Evolutionary conservation across 345 rosid species (phyloP), one percentile per base, ranked within the genome.

Genomic region (Populus simonii): DNA sequence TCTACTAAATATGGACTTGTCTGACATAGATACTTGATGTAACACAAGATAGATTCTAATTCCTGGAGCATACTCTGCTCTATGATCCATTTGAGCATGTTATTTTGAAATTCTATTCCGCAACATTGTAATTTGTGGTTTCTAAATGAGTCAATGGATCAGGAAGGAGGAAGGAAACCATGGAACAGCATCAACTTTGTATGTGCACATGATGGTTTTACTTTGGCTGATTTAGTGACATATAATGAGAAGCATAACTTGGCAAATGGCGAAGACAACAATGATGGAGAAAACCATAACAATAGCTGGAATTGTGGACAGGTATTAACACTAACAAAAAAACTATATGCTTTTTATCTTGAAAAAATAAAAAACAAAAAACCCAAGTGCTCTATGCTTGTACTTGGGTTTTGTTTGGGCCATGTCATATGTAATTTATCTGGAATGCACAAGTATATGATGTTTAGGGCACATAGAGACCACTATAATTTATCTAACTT

Each of bases 241-340:
- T 95, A 95, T 86, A 95, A 91, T 80, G 83, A 87, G 74, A 95
- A 95, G 82, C 92, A 92, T 84, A 93, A 95, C 85, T 87, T 88
- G 92, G 97, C 94, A 38, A 95, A 95, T 70, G 96, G 98, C 16
- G 99, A 95, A 89, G 92, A 92, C 77, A 95, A 93, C 84, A 93
- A 89, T 43, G 99, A 95, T 78, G 98, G 99, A 70, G 99, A 95
- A 84, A 88, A 70, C 80, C 98, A 89, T 81, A 95, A 95, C 78
- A 89, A 85, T 80, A 95, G 98, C 89, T 95, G 99, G 99, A 95
- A 95, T 81, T 95, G 98, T 86, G 99, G 99, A 66, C 92, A 90
- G 96, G 99, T 93, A 82, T 3, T 43, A 41, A 70, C 72, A 1
- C 4, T 45, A 25, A 17, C 13, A 38, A 17, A 22, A 6, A 3